Base-by-base conservation (phyloP, 495 filamentous ascomycete genomes). In the Lasiosphaeria miniovina region DNA sequence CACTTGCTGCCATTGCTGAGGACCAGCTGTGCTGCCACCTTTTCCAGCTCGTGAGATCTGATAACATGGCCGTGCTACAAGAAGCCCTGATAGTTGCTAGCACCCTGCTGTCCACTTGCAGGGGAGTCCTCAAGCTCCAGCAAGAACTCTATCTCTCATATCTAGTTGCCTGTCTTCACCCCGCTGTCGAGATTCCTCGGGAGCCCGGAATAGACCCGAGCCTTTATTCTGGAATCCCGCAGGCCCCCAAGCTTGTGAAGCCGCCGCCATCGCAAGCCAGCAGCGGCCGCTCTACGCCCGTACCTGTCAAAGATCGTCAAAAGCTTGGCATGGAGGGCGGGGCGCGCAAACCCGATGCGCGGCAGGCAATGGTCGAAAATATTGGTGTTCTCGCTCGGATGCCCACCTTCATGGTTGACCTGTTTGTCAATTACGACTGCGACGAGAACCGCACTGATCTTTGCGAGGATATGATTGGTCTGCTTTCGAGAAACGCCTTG, bases 331-430 rank as follows among this genome's bases (percentile, higher is more conserved):
- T 99, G 68, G 94, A 99, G 74, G 94, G 94, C 4, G 93, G 94
- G 35, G 84, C 88, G 1, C 83, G 94, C 52, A 96, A 91, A 65
- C 94, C 94, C 4, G 94, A 98, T 68, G 90, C 94, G 49, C 80
- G 95, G 63, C 95, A 99, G 73, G 94, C 94, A 35, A 99, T 99
- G 94, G 92, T 99, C 9, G 94, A 99, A 74, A 96, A 89, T 61
- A 86, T 99, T 38, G 92, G 93, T 48, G 89, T 91, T 34, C 79
- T 99, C 49, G 89, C 90, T 36, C 83, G 95, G 33, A 96, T 98
- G 74, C 92, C 94, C 1, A 90, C 86, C 53, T 98, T 91, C 65
- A 91, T 98, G 84, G 86, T 90, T 17, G 94, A 99, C 70, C 81
- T 99, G 14, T 98, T 94, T 65, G 84, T 97, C 74, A 99, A 99